A percentile compares a stretch with the other conserved stretches of the same genome.
Evolutionary conservation across 768 basidiomycete genomes (phyloP).

Genomic region (Lactarius evosmus): DNA sequence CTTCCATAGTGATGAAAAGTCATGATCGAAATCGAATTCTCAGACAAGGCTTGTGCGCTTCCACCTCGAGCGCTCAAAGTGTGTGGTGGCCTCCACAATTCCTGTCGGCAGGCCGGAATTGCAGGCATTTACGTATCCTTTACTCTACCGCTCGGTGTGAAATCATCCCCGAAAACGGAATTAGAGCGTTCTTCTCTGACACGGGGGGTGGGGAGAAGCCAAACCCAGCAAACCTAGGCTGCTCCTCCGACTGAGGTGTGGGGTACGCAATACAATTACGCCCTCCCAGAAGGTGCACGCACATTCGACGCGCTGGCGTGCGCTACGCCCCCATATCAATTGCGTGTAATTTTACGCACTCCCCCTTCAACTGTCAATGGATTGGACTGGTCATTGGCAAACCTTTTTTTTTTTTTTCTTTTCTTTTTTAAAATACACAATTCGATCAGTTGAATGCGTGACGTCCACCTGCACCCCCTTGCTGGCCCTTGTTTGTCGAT

Average conservation of each 20-base stretch:
- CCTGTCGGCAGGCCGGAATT: slow-evolving; percentile 6
- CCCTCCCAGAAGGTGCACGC: background rate
- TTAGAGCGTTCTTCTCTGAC: background rate
- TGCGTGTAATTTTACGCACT: slow-evolving; percentile 21
- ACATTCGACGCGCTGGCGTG: background rate
- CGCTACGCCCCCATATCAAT: slow-evolving; percentile 13
- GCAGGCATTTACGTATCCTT: slow-evolving; percentile 18
- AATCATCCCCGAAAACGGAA: slow-evolving; percentile 16
- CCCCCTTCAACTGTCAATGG: background rate
- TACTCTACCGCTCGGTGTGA: slow-evolving; percentile 10
- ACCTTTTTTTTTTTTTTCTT: background rate
- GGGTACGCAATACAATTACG: slow-evolving; percentile 24
- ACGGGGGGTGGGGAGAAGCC: too few relatives aligned
- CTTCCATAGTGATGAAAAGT: background rate
- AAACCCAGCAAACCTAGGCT: background rate
- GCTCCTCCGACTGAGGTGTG: slow-evolving; percentile 2
- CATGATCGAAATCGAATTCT: background rate
- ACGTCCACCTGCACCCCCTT: background rate
- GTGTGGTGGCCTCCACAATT: slow-evolving; percentile 16
- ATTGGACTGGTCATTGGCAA: background rate
- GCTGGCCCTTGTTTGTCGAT: background rate
- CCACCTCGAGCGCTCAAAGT: slow-evolving; percentile 7
- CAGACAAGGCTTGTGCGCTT: background rate
- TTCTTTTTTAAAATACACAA: background rate
- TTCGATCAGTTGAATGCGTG: background rate